A percentile compares a stretch with the other conserved stretches of the same genome.
phyloP scores from a whole-genome alignment of 176 grass and related monocot species.

The Calamus simplicifolius region DNA sequence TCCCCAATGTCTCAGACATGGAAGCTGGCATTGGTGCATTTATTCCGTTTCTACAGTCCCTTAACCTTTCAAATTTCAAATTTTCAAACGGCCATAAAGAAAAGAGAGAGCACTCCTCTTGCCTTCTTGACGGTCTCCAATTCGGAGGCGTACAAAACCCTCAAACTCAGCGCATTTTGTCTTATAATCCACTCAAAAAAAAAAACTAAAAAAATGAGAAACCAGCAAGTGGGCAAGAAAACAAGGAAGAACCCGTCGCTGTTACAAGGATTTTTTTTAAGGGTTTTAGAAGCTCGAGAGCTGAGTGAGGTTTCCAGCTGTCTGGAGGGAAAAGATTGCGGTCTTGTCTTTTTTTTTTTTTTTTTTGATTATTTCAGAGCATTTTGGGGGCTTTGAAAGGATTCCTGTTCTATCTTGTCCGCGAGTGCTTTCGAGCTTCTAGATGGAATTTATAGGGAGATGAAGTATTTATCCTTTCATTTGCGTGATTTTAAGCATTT shows the following conservation, averaged over 20 bases:
- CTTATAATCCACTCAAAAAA: slow-evolving; percentile 16
- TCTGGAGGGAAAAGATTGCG: too few species aligned
- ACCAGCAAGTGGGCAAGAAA: neutral
- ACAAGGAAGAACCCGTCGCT: neutral
- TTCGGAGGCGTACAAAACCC: slow-evolving; percentile 2
- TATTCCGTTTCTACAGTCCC: neutral
- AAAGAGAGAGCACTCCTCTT: neutral
- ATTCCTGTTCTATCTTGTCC: too few species aligned
- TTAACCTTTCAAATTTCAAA: slow-evolving; percentile 23
- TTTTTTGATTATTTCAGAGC: too few species aligned
- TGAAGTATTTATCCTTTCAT: too few species aligned
- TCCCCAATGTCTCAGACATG: too few species aligned
- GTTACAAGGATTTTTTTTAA: neutral
- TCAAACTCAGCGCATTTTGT: slow-evolving; percentile 18
- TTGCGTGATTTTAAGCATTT: too few species aligned
- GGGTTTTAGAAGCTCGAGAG: neutral
- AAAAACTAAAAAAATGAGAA: neutral
- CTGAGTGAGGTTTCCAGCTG: too few species aligned
- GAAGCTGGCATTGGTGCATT: too few species aligned
- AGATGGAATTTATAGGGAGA: too few species aligned
- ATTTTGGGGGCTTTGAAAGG: too few species aligned
- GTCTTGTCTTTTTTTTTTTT: too few species aligned
- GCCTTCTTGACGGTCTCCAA: neutral
- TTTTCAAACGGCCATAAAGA: slow-evolving; percentile 9
- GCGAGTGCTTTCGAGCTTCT: too few species aligned